Base-by-base conservation (phyloP, 371 early-diverging fungal species). In the Funneliformis caledonium region DNA sequence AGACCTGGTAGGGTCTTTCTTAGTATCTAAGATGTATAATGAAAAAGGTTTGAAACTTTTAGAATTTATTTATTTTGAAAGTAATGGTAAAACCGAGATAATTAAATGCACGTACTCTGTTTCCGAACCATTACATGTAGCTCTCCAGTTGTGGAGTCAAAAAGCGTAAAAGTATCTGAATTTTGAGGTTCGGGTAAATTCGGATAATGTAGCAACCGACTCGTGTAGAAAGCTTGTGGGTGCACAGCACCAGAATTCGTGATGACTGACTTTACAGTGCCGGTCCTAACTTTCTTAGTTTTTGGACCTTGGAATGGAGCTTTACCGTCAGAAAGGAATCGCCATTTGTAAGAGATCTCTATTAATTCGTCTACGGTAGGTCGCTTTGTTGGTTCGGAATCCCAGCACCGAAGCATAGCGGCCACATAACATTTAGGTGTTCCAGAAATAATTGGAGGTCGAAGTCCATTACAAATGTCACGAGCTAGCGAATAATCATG, bases 351-450 rank as follows among this genome's bases (percentile, higher is more conserved):
- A 8, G 78, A 65, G 4, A 68, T 33, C n/a, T 19, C 45, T 22
- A 78, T 50, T 78, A 78, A 47, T 16, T 78, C 78, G 19, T n/a
- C 33, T 16, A 42, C 45, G 1, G 22, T 48, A 1, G 78, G 68
- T 50, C 78, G 50, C 50, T 52, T 64, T 12, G 33, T 19, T 19
- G 78, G 78, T 2, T 67, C 48, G n/a, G 48, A 31, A 67, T 78
- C 78, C 78, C 78, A 78, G 47, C 78, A 78, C 47, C 67, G n/a
- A 50, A 78, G 52, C 78, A 78, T 78, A n/a, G 78, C 78, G 4
- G 78, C 67, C n/a, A 78, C 68, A 37, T 78, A 78, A 68, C 67
- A 50, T 68, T 68, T 64, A 8, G 78, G 78, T 11, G 78, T 78
- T 33, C 78, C 78, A 4, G 22, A 31, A 68, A 78, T 67, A 48